These are phyloP conservation scores for Juglanconis oblonga DNA, from an alignment of 2,329 filamentous ascomycete genomes.

Conservation along the genomic window DNA sequence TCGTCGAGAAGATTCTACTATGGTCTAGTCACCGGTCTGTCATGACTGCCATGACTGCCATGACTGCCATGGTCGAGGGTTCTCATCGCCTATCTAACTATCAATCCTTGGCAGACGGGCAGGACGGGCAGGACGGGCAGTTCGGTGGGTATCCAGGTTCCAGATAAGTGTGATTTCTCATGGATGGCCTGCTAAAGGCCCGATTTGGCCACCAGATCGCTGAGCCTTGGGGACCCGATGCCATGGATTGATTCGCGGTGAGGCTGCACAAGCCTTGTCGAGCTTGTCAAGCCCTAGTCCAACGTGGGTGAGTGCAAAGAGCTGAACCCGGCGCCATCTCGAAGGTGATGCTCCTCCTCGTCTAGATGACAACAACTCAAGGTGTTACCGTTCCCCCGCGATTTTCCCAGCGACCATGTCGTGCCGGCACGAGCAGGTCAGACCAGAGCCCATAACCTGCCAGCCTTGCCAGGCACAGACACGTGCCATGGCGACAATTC, in stretches of 20 bases:
- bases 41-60: too few relatives aligned
- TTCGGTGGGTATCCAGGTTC: neutral
- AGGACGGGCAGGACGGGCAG: neutral
- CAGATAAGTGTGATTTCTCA: conserved; percentile 16
- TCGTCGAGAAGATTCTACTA: too few relatives aligned
- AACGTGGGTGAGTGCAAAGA: neutral
- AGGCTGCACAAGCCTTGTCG: neutral
- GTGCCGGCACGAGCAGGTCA: neutral
- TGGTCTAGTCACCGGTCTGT: too few relatives aligned
- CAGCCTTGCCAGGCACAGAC: conserved; percentile 1
- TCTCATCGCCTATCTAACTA: neutral
- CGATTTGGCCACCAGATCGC: conserved; percentile 13
- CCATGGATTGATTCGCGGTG: too few relatives aligned
- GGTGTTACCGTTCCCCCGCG: neutral
- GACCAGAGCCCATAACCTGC: conserved; percentile 12
- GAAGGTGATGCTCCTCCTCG: neutral
- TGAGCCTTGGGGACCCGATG: neutral
- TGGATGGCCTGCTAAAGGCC: conserved; percentile 5
- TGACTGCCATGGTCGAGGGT: too few relatives aligned
- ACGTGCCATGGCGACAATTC: conserved; percentile 17
- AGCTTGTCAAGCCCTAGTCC: neutral
- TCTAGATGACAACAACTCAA: neutral
- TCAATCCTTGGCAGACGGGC: neutral
- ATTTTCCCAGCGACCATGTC: too few relatives aligned
- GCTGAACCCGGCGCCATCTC: neutral